Conservation (phyloP, 306 rosid species). For the Pyrus communis region DNA sequence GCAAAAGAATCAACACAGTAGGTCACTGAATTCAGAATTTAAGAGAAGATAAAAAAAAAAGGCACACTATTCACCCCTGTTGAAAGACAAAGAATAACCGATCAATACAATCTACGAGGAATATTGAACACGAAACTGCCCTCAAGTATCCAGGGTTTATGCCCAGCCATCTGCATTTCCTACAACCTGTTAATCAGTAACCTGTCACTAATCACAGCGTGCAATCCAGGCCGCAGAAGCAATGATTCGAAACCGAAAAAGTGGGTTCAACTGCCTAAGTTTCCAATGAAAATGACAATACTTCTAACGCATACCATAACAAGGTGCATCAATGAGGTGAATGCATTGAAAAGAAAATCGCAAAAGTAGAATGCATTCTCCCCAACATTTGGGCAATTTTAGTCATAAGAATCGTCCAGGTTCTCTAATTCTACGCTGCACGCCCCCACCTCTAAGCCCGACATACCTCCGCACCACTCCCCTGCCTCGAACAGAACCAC, state of each 20-base stretch:
- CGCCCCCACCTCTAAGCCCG: slow-evolving; percentile 11
- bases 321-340: slow-evolving; percentile 10
- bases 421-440: slow-evolving; percentile 38
- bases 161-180: neutral
- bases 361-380: slow-evolving; percentile 4
- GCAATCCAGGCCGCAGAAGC: neutral
- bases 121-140: neutral
- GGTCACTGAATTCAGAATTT: neutral
- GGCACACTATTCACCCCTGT: slow-evolving; percentile 1
- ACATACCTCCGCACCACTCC: slow-evolving; percentile 37
- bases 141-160: neutral
- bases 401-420: neutral
- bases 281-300: neutral
- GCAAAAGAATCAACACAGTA: neutral
- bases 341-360: neutral
- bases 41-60: neutral
- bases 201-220: neutral
- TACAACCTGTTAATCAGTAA: neutral
- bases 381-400: neutral
- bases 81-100: slow-evolving; percentile 26
- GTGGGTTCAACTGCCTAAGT: neutral
- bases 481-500: slow-evolving; percentile 35
- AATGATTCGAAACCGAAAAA: neutral
- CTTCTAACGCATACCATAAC: neutral
- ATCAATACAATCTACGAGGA: slow-evolving; percentile 8